Evolutionary conservation across 116 monocot species (phyloP).

Genomic region (Dioscorea cayenensis): DNA sequence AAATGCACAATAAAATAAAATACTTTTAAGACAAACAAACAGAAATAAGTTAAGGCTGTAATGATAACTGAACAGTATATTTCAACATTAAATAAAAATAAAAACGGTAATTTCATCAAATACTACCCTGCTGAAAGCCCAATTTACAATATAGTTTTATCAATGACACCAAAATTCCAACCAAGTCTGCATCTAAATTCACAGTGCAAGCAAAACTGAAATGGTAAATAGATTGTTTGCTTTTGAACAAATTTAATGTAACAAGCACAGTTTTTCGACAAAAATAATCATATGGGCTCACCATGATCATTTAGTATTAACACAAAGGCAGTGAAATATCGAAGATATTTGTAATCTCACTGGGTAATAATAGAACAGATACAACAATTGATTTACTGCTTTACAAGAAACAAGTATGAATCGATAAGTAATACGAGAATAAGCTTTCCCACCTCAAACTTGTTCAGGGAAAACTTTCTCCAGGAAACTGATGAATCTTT

Average conservation of each 20-base stretch:
- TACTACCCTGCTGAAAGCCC: too few relatives aligned
- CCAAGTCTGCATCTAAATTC: too few relatives aligned
- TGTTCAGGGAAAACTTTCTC: constrained; percentile 83
- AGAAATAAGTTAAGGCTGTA: too few relatives aligned
- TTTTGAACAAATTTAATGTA: not conserved
- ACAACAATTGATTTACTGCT: not conserved
- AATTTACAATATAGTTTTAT: too few relatives aligned
- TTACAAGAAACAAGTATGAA: not conserved
- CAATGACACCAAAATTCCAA: too few relatives aligned
- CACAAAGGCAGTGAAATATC: not conserved
- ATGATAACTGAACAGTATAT: too few relatives aligned
- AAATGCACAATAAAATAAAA: too few relatives aligned
- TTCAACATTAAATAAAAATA: too few relatives aligned
- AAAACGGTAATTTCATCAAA: too few relatives aligned
- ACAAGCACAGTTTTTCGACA: not conserved
- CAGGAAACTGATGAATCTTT: constrained; percentile 73
- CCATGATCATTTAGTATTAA: not conserved
- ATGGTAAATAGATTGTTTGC: not conserved
- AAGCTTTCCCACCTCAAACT: constrained; percentile 19
- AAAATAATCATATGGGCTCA: not conserved
- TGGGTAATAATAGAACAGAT: not conserved
- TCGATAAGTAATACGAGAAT: not conserved
- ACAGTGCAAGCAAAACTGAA: too few relatives aligned
- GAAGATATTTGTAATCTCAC: not conserved
- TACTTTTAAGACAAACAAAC: too few relatives aligned